A percentile compares a stretch with the other conserved stretches of the same genome.
Evolutionary conservation across 805 yeast species (phyloP).

Genomic region (Nakazawaea ambrosiae): DNA sequence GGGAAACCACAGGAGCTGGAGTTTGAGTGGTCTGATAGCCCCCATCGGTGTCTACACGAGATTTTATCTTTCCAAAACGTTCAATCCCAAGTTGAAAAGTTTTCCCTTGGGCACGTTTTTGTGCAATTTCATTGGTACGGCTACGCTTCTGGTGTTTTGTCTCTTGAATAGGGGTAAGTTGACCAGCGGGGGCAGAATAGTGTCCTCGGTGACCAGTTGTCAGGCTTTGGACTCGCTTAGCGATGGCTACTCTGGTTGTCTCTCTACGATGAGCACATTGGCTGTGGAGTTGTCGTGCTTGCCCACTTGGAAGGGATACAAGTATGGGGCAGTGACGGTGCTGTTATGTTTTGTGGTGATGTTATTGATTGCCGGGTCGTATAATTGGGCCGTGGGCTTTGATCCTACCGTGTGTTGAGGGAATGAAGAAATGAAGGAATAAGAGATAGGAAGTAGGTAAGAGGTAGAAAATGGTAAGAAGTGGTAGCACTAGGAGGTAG

Average conservation of each 20-base stretch:
- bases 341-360: constrained; percentile 6
- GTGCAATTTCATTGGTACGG: constrained; percentile 35
- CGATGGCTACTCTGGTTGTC: constrained; percentile 65
- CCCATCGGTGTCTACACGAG: constrained; percentile 65
- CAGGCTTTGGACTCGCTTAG: constrained; percentile 47
- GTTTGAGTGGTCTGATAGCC: constrained; percentile 57
- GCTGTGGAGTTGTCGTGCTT: constrained; percentile 52
- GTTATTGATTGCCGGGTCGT: constrained; percentile 57
- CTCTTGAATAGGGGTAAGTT: constrained; percentile 37
- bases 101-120: constrained; percentile 50
- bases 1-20: constrained; percentile 49
- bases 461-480: too few species aligned
- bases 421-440: too few species aligned
- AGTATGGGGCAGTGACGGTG: constrained; percentile 9
- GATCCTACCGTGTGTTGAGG: constrained; percentile 3
- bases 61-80: constrained; percentile 40
- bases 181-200: constrained; percentile 19
- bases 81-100: constrained; percentile 33
- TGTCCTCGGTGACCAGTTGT: constrained; percentile 31
- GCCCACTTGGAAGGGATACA: constrained; percentile 11
- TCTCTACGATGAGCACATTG: constrained; percentile 75
- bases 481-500: too few species aligned
- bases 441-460: too few species aligned
- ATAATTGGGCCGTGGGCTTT: constrained; percentile 58
- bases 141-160: constrained; percentile 35